Evolutionary conservation across 2,329 filamentous ascomycete species (phyloP), one percentile per base, ranked within the genome.

Genomic region (Fusarium sp.): DNA sequence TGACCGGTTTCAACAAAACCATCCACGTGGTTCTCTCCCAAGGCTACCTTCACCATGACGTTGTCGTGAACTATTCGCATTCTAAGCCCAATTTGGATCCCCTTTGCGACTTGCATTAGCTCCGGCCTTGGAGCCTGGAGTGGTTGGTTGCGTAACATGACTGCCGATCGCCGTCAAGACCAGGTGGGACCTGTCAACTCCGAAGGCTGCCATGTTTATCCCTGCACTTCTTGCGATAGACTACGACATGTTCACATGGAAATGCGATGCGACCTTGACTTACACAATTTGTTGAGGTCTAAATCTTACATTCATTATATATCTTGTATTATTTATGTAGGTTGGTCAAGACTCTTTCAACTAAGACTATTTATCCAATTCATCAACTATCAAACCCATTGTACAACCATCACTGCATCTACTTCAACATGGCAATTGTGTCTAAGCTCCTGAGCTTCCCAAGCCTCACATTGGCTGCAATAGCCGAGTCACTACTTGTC

Each of bases 401-500:
- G 5, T 40, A 27, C 31, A 27, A 40, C 16, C 47, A 20, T 45
- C 13, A 35, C 16, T 37, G n/a, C 29, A 24, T 35, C 20, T 22
- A 6, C 2, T 18, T 56, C 67, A 74, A 31, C 29, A 76, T 76
- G 74, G 56, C 63, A 5, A 40, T 68, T 1, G 10, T 62, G n/a
- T 77, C 67, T 4, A 66, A 75, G 18, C 24, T 77, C 7, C 11
- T 77, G 18, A 52, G 56, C 5, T 67, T 76, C 20, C 72, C 72
- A 0, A 69, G 42, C 31, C 70, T 76, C 2, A 75, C 74, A 1
- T 62, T 76, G 3, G 72, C 67, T 4, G 74, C 74, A 14, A 66
- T 72, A 3, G 62, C 69, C 1, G 79, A 83, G 66, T 79, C 78
- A 0, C 35, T 79, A 1, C 22, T 82, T 6, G 66, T 73, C 13